Evolutionary conservation across 345 rosid genomes (phyloP).

Genomic region (Populus pruinosa): DNA sequence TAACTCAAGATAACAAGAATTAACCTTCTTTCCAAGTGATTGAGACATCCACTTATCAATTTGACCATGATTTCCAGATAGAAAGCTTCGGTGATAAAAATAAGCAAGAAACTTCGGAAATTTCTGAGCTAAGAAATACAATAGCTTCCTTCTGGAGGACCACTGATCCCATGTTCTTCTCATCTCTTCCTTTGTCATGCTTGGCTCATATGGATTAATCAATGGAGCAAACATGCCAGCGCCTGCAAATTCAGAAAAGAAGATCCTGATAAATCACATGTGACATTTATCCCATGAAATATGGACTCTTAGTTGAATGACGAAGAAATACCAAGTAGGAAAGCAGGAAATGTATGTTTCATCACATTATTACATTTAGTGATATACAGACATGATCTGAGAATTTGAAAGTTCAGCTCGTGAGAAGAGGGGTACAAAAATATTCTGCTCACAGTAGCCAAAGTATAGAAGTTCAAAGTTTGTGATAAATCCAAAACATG

Average conservation of each 20-base stretch:
- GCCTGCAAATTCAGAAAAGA: constrained; percentile 47
- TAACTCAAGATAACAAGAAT: constrained; percentile 6
- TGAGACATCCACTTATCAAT: constrained; percentile 72
- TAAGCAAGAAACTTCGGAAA: constrained; percentile 60
- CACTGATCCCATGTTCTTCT: constrained; percentile 66
- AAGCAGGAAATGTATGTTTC: background rate
- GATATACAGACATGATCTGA: background rate
- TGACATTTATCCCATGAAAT: background rate
- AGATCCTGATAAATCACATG: background rate
- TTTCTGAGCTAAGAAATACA: constrained; percentile 63
- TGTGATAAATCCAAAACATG: background rate
- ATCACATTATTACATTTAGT: background rate
- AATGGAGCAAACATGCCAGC: constrained; percentile 73
- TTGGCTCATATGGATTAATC: constrained; percentile 74
- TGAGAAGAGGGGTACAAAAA: background rate
- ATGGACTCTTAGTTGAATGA: background rate
- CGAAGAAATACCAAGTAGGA: background rate
- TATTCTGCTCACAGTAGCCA: background rate
- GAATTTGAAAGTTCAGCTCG: background rate
- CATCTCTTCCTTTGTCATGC: constrained; percentile 79
- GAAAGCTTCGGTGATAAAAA: constrained; percentile 62
- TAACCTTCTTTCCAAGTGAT: constrained; percentile 67
- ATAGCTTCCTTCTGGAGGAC: constrained; percentile 52
- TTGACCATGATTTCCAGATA: constrained; percentile 71
- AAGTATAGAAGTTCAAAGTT: background rate